Conservation (phyloP, 768 basidiomycete species). For the Clitopilus passeckerianus region DNA sequence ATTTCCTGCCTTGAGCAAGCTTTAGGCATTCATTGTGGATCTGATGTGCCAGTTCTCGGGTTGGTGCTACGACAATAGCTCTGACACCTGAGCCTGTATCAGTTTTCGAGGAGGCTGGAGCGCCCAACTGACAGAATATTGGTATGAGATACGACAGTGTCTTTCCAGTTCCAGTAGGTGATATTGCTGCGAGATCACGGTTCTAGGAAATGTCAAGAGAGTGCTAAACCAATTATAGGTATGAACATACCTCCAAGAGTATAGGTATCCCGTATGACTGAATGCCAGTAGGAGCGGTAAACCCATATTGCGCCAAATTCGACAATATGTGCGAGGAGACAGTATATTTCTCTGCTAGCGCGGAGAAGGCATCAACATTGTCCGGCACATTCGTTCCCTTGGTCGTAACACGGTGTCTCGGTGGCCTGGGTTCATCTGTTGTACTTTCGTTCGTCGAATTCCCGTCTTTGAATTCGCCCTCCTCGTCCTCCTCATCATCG, state of each 20-base stretch:
- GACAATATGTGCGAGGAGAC: conserved; percentile 55
- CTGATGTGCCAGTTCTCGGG: conserved; percentile 93
- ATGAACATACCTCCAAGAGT: conserved; percentile 58
- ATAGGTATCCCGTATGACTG: conserved; percentile 80
- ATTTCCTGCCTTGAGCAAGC: conserved; percentile 74
- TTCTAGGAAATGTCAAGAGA: conserved; percentile 32
- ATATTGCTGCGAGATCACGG: conserved; percentile 89
- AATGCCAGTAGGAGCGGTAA: conserved; percentile 70
- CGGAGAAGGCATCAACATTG: conserved; percentile 53
- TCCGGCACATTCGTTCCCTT: conserved; percentile 72
- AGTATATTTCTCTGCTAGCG: conserved; percentile 51
- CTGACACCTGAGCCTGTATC: conserved; percentile 57
- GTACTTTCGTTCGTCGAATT: neutral
- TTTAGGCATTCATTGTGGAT: conserved; percentile 90
- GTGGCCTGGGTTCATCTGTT: conserved; percentile 14
- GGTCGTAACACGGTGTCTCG: conserved; percentile 61
- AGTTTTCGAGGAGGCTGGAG: conserved; percentile 44
- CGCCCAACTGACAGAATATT: conserved; percentile 54
- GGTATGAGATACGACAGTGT: conserved; percentile 91
- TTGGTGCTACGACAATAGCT: conserved; percentile 84
- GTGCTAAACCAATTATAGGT: neutral
- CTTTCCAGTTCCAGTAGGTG: conserved; percentile 97
- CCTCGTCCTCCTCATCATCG: conserved; percentile 18
- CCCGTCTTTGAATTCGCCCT: conserved; percentile 9
- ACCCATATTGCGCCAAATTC: conserved; percentile 60